Percentiles rank a stretch among this genome's conserved stretches.
Conservation (phyloP, 805 yeast genomes). For the Metschnikowia amazonensis region DNA sequence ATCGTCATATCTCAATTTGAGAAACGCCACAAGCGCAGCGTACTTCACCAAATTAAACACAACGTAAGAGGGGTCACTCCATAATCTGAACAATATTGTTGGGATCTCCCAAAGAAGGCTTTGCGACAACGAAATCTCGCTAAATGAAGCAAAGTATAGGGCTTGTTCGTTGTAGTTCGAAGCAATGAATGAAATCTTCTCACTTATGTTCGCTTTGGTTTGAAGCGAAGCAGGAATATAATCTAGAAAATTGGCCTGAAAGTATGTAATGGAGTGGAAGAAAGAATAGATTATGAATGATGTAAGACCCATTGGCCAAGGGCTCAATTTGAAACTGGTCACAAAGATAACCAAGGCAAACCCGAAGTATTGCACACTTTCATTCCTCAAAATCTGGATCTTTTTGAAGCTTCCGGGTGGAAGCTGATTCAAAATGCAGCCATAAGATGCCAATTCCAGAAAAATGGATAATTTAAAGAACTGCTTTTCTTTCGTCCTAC, state of each 20-base stretch:
- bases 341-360: conserved; percentile 31
- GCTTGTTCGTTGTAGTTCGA: conserved; percentile 34
- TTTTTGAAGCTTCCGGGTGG: conserved; percentile 16
- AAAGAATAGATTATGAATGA: conserved; percentile 35
- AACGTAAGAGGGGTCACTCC: conserved; percentile 24
- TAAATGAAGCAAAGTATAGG: conserved; percentile 34
- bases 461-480: conserved; percentile 38
- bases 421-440: conserved; percentile 59
- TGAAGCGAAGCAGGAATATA: conserved; percentile 30
- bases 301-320: conserved; percentile 37
- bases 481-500: conserved; percentile 23
- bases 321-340: conserved; percentile 29
- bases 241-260: conserved; percentile 33
- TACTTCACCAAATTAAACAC: conserved; percentile 33
- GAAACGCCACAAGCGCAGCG: conserved; percentile 26
- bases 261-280: conserved; percentile 37
- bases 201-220: conserved; percentile 28
- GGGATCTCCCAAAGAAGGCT: conserved; percentile 27
- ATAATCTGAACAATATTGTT: conserved; percentile 20
- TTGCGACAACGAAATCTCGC: conserved; percentile 30
- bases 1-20: conserved; percentile 34
- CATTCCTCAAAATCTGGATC: conserved; percentile 32
- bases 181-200: conserved; percentile 29
- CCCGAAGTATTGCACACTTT: conserved; percentile 37
- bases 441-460: conserved; percentile 55